Evolutionary conservation across 495 filamentous ascomycete genomes (phyloP).

Genomic region (Xylaria acuta): DNA sequence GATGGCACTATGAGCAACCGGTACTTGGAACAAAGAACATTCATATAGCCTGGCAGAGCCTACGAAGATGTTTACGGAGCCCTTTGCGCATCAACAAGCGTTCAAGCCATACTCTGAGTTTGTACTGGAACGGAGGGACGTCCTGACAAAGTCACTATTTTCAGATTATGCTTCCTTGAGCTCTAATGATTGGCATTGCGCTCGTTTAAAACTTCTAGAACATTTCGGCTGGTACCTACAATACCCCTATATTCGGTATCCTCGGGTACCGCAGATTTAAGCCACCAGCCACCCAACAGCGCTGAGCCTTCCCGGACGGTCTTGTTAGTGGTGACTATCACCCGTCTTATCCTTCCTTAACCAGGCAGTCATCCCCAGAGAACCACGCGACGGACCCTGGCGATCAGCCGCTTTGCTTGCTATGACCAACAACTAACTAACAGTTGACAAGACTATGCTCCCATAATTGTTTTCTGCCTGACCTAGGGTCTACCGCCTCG

Average conservation of each 20-base stretch:
- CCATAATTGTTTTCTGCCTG: background rate
- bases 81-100: background rate
- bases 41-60: background rate
- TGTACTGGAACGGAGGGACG: background rate
- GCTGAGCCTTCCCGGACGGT: background rate
- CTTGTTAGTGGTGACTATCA: slow-evolving; percentile 10
- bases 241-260: background rate
- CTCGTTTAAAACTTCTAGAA: background rate
- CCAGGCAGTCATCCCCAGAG: background rate
- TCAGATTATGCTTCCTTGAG: background rate
- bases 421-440: background rate
- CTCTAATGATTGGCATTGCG: background rate
- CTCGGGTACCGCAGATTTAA: background rate
- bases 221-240: background rate
- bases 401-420: slow-evolving; percentile 15
- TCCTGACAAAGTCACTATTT: background rate
- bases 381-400: slow-evolving; percentile 22
- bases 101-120: no score
- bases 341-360: slow-evolving; percentile 14
- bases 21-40: background rate
- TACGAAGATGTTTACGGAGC: background rate
- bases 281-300: background rate
- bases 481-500: background rate
- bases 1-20: background rate
- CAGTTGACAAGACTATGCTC: background rate